phyloP scores from a whole-genome alignment of 2,329 filamentous ascomycete species.

The Coniochaeta hoffmannii region DNA sequence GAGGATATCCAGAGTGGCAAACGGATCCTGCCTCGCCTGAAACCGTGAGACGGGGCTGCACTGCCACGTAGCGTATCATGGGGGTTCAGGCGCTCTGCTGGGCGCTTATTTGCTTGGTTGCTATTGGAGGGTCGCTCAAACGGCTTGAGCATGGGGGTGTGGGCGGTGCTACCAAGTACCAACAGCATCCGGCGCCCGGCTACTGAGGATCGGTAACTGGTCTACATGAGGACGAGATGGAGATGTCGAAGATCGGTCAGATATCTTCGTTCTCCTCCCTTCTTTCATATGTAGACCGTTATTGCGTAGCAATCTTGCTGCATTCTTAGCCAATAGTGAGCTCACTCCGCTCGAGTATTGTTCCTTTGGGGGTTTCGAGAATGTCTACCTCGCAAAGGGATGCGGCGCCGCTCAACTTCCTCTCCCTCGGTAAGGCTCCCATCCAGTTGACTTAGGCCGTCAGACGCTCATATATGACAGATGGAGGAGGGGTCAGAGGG shows the following conservation, averaged over 20 bases:
- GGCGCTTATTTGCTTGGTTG: conserved; percentile 6
- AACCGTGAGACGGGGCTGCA: not conserved
- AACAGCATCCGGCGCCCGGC: not conserved
- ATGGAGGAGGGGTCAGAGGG: conserved; percentile 28
- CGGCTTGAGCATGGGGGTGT: not conserved
- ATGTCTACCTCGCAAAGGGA: not conserved
- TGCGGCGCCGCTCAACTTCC: conserved; percentile 11
- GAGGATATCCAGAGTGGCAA: not conserved
- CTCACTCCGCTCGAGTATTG: too few species aligned
- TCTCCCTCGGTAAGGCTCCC: conserved; percentile 13
- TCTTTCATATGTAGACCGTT: not conserved
- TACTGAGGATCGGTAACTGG: not conserved
- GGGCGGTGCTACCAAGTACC: not conserved
- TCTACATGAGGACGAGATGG: not conserved
- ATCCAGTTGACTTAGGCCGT: not conserved
- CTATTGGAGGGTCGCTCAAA: conserved; percentile 9
- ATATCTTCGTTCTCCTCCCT: not conserved
- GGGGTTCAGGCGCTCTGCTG: not conserved
- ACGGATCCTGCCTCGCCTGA: not conserved
- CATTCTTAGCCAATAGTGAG: too few species aligned
- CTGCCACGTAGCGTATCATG: not conserved
- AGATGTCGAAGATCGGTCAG: not conserved
- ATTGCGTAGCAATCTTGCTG: too few species aligned
- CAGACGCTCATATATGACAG: conserved; percentile 5
- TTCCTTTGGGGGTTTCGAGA: too few species aligned